Evolutionary conservation across 1,284 basidiomycete species (phyloP), one percentile per base, ranked within the genome.

Genomic region (Fomitopsis pinicola): DNA sequence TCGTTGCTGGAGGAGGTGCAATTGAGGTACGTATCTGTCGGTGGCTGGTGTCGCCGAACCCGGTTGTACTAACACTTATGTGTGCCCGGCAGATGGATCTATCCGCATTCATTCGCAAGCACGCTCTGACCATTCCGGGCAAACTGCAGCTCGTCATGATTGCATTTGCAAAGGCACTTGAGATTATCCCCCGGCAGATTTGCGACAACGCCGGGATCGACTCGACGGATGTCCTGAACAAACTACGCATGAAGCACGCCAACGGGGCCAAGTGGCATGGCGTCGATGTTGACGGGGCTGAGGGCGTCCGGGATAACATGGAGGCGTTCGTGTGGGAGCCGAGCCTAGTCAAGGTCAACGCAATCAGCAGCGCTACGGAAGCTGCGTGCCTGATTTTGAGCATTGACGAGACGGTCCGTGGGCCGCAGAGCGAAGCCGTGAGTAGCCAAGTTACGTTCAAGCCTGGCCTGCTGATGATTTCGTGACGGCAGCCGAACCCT

Each of bases 321-420:
- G 92, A 94, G 62, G 91, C 91, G 56, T 99, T 98, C 73, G 96
- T 99, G 8, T 99, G 97, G 97, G 97, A 99, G 75, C 97, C 97
- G 15, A 91, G 91, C 66, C 80, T 99, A 59, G 93, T 99, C 71
- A 98, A 99, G 79, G 81, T 91, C 63, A 99, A 99, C 72, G 97
- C 97, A 19, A 88, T 99, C 70, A 90, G 87, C 72, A 96, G 94
- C 70, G 97, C 97, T 14, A 84, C 95, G 17, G 97, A 99, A 78
- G 97, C 97, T 10, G 96, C 97, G 9, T 98, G 94, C 76, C 76
- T 99, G 73, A 95, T 99, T 68, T 77, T 98, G 62, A 95, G 92
- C 67, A 92, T 98, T 5, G 95, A 98, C 72, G 95, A 97, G 80
- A 98, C 95, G 6, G 94, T 97, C 33, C 82, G 91, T 66, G 96